Percentiles rank a stretch among this genome's conserved stretches.
Conservation (phyloP, 805 yeast genomes). For the Lachancea dasiensis region DNA sequence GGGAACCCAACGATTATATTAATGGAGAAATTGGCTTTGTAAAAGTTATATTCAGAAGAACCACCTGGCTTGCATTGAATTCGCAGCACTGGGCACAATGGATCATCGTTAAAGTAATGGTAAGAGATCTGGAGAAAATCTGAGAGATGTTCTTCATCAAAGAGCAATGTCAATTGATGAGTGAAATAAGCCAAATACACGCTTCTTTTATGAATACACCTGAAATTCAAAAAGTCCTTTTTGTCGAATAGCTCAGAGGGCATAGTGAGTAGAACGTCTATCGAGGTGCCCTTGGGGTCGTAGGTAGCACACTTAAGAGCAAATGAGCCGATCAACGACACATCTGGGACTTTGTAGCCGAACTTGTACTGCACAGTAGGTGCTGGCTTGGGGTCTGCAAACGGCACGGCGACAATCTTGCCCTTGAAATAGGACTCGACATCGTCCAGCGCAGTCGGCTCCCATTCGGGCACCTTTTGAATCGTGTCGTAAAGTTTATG, state of each 20-base stretch:
- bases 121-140: constrained; percentile 48
- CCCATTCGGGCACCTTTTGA: constrained; percentile 54
- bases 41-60: constrained; percentile 46
- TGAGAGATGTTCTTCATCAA: constrained; percentile 48
- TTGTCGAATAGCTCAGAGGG: constrained; percentile 68
- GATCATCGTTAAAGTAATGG: constrained; percentile 68
- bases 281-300: constrained; percentile 55
- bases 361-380: constrained; percentile 62
- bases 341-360: constrained; percentile 61
- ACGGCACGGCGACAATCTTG: constrained; percentile 63
- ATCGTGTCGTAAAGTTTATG: constrained; percentile 68
- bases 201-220: constrained; percentile 85
- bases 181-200: constrained; percentile 80
- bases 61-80: constrained; percentile 41
- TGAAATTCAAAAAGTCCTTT: constrained; percentile 84
- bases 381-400: constrained; percentile 83
- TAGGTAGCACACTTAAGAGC: constrained; percentile 78
- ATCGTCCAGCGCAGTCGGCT: constrained; percentile 47
- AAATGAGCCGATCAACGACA: constrained; percentile 82
- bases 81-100: constrained; percentile 65
- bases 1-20: constrained; percentile 72
- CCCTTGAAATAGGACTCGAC: constrained; percentile 49
- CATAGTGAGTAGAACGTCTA: constrained; percentile 81
- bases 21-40: constrained; percentile 64
- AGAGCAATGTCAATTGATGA: constrained; percentile 48